Conservation (phyloP, 192 early-diverging fungal genomes). For the Umbelopsis ramanniana region DNA sequence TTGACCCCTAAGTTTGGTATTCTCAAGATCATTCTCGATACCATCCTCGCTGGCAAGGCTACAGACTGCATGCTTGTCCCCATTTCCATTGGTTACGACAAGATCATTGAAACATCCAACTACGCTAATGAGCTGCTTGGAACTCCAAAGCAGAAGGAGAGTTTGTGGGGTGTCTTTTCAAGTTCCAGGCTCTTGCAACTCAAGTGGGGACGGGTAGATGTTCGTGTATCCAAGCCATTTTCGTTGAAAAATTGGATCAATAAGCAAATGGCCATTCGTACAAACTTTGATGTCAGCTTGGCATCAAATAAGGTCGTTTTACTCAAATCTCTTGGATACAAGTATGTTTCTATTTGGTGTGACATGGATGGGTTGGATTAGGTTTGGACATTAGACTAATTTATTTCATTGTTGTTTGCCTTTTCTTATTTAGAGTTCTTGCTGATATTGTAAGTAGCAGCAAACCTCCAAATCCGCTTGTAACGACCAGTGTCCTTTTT, state of each 20-base stretch:
- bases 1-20: conserved; percentile 82
- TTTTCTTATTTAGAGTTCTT: conserved; percentile 40
- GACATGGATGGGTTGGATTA: neutral
- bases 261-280: conserved; percentile 59
- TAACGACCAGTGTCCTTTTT: too few relatives aligned
- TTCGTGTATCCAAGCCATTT: conserved; percentile 79
- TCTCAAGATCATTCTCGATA: conserved; percentile 82
- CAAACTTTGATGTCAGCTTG: neutral
- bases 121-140: conserved; percentile 83
- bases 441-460: conserved; percentile 58
- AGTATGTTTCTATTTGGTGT: conserved; percentile 32
- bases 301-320: conserved; percentile 51
- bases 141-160: conserved; percentile 81
- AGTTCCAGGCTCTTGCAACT: conserved; percentile 60
- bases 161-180: conserved; percentile 67
- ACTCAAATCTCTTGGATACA: conserved; percentile 75
- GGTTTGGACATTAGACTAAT: neutral
- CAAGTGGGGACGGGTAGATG: conserved; percentile 83
- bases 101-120: conserved; percentile 79
- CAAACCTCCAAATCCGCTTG: too few relatives aligned
- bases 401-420: neutral
- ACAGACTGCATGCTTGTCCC: conserved; percentile 78
- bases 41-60: conserved; percentile 60
- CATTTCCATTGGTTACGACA: conserved; percentile 85
- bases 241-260: conserved; percentile 70